Percentiles rank a stretch among this genome's conserved stretches.
Evolutionary conservation across 2,329 filamentous ascomycete genomes (phyloP).

Genomic region (Nemania abortiva): DNA sequence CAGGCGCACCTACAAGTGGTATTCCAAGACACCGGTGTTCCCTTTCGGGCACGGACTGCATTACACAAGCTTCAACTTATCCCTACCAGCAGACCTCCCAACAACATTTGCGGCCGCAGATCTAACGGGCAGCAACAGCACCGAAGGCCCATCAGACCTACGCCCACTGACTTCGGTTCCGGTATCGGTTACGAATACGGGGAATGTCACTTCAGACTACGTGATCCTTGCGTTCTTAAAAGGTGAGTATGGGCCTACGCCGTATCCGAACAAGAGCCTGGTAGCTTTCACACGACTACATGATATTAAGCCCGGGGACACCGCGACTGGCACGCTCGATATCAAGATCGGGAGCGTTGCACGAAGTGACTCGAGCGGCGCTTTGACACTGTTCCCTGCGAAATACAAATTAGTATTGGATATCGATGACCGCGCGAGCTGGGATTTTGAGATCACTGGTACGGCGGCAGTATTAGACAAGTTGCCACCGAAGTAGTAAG

Average conservation of each 20-base stretch:
- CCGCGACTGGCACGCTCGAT: constrained; percentile 52
- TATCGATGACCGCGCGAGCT: constrained; percentile 54
- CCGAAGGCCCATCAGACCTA: constrained; percentile 57
- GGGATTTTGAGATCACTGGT: constrained; percentile 62
- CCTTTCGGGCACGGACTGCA: constrained; percentile 69
- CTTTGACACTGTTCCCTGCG: constrained; percentile 66
- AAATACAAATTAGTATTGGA: constrained; percentile 63
- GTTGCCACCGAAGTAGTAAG: constrained; percentile 40
- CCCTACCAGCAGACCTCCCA: constrained; percentile 42
- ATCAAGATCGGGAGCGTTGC: constrained; percentile 63
- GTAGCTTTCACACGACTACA: constrained; percentile 63
- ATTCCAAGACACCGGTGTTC: constrained; percentile 61
- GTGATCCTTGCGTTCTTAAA: constrained; percentile 64
- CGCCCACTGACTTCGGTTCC: constrained; percentile 58
- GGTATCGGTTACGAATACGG: constrained; percentile 63
- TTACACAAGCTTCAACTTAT: constrained; percentile 65
- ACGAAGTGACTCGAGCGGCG: constrained; percentile 62
- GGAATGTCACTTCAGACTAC: constrained; percentile 62
- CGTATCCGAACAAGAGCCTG: constrained; percentile 65
- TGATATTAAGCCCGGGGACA: constrained; percentile 52
- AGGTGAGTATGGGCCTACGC: constrained; percentile 60
- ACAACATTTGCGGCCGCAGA: constrained; percentile 43
- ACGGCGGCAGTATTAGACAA: constrained; percentile 57
- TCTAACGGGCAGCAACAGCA: constrained; percentile 40
- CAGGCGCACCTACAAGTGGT: constrained; percentile 69